phyloP scores from a whole-genome alignment of 192 early-diverging fungal genomes.

The Pilobolus umbonatus region DNA sequence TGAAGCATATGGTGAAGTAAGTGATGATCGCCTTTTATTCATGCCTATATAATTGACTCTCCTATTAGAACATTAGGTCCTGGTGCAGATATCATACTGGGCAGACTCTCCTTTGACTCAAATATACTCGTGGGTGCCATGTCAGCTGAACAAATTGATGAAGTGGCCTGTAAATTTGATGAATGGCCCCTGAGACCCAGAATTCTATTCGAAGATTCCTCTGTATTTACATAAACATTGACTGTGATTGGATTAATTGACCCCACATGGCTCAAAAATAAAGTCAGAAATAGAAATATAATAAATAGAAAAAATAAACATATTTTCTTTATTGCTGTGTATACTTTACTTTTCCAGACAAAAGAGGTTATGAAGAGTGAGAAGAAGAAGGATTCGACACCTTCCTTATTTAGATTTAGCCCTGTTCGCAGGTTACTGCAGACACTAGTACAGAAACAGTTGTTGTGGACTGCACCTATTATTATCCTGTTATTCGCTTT shows the following conservation, averaged over 20 bases:
- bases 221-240: constrained; percentile 4
- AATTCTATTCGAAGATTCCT: constrained; percentile 41
- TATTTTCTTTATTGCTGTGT: too few relatives aligned
- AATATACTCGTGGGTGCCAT: constrained; percentile 37
- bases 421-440: constrained; percentile 13
- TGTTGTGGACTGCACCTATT: constrained; percentile 32
- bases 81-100: constrained; percentile 47
- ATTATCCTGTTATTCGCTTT: constrained; percentile 46
- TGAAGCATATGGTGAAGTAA: constrained; percentile 35
- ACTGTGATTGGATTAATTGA: too few relatives aligned
- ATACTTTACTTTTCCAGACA: too few relatives aligned
- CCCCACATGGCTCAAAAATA: too few relatives aligned
- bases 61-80: constrained; percentile 42
- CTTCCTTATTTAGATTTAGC: constrained; percentile 8
- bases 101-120: constrained; percentile 40
- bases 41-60: neutral
- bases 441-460: constrained; percentile 34
- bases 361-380: too few relatives aligned
- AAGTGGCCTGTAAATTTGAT: constrained; percentile 47
- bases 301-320: too few relatives aligned
- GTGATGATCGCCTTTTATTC: constrained; percentile 3
- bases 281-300: too few relatives aligned
- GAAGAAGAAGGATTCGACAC: constrained; percentile 6
- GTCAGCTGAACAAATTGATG: constrained; percentile 41
- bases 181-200: constrained; percentile 49